Evolutionary conservation across 2,329 filamentous ascomycete genomes (phyloP), one percentile per base, ranked within the genome.

Genomic region (Aspergillus candidus): DNA sequence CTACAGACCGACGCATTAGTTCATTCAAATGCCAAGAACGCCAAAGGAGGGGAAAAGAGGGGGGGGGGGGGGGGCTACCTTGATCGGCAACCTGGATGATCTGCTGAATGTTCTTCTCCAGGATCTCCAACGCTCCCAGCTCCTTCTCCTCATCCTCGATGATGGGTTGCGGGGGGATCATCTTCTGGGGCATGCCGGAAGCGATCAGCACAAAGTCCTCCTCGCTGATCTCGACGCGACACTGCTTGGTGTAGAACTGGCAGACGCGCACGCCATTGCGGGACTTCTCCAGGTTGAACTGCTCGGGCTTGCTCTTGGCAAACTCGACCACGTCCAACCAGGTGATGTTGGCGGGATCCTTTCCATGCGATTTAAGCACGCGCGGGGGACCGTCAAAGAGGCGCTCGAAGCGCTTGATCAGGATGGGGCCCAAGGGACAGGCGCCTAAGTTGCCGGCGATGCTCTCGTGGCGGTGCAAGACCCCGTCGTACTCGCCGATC

Each of bases 251-350:
- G 59, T 83, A 81, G 64, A 94, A 93, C 50, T 88, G 86, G 60
- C 88, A 94, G 41, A 84, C 81, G 37, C 84, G 78, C 41, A 78
- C 71, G 14, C 85, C 84, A 52, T 86, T 83, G 35, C 79, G 75
- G 49, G 78, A 77, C 45, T 85, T 80, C 43, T 80, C 81, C 40
- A 94, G 70, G 30, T 80, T 77, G 65, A 94, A 93, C 43, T 91
- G 86, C 52, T 80, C 77, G 0, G 88, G 86, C 51, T 88, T 89
- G 51, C 80, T 81, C 59, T 85, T 86, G 51, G 88, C 86, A 67
- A 90, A 93, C 52, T 86, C 82, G 53, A 94, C 85, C 41, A 94
- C 82, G 58, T 94, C 88, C 32, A 93, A 73, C 88, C 88, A 95
- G 11, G 82, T 84, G 44, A 93, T 77, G 5, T 74, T 75, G 4